These are phyloP conservation scores for Paraconiothyrium brasiliense DNA, from an alignment of 2,329 filamentous ascomycete genomes.

Conservation along the genomic window DNA sequence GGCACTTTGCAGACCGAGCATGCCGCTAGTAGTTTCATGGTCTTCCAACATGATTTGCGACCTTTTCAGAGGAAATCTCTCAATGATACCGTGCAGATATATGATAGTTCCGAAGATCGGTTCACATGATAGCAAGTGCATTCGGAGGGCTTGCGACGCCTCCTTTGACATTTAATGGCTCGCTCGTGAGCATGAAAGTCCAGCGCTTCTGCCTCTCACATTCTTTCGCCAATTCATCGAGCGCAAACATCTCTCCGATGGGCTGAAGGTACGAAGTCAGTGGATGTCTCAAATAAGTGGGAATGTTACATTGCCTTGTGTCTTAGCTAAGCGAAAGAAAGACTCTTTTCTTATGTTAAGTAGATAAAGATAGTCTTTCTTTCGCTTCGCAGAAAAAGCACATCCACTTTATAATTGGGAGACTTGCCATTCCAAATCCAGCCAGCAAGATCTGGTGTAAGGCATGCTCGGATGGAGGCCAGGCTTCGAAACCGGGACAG, in stretches of 20 bases:
- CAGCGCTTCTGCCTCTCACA: constrained; percentile 50
- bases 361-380: no score
- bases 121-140: constrained; percentile 45
- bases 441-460: constrained; percentile 50
- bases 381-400: no score
- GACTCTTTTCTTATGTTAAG: no score
- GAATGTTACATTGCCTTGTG: no score
- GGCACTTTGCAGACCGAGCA: no score
- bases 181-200: constrained; percentile 55
- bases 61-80: neutral
- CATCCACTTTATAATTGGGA: no score
- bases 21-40: neutral
- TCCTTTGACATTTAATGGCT: constrained; percentile 54
- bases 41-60: neutral
- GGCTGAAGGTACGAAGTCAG: constrained; percentile 20
- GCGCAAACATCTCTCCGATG: constrained; percentile 58
- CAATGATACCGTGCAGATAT: constrained; percentile 3
- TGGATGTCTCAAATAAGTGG: no score
- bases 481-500: constrained; percentile 44
- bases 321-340: no score
- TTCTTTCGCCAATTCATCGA: constrained; percentile 51
- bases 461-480: constrained; percentile 30
- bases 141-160: constrained; percentile 45
- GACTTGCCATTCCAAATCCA: constrained; percentile 49
- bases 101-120: neutral